A percentile compares a stretch with the other conserved stretches of the same genome.
Evolutionary conservation across 495 filamentous ascomycete genomes (phyloP).

Genomic region (Pseudoneurospora amorphoporcata): DNA sequence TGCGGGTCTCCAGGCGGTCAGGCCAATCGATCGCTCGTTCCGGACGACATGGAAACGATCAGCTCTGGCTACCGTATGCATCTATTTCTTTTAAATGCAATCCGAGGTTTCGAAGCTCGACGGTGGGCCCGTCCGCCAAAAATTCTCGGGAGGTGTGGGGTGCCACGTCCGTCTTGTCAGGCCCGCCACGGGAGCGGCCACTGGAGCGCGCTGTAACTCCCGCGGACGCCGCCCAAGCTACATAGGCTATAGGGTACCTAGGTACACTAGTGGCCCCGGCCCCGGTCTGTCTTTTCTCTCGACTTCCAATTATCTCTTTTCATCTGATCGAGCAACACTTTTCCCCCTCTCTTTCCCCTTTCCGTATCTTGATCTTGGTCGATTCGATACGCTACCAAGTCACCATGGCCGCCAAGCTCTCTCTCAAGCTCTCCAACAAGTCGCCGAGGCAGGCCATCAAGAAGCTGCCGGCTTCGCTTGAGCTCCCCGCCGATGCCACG

Average conservation of each 20-base stretch:
- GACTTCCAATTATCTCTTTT: background rate
- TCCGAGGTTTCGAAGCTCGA: background rate
- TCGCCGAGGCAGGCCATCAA: slow-evolving; percentile 51
- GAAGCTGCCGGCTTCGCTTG: slow-evolving; percentile 58
- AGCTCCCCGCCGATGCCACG: slow-evolving; percentile 48
- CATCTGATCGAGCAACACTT: background rate
- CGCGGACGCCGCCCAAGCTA: background rate
- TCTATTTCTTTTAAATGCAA: background rate
- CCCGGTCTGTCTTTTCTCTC: background rate
- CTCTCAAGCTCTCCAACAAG: slow-evolving; percentile 34
- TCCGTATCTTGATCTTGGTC: background rate
- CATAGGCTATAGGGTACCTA: background rate
- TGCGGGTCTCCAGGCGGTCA: slow-evolving; percentile 2
- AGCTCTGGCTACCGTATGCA: background rate
- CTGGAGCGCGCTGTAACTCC: background rate
- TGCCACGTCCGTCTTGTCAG: background rate
- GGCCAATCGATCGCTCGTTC: background rate
- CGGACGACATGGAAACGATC: background rate
- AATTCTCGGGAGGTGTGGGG: background rate
- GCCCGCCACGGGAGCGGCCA: background rate
- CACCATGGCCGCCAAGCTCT: slow-evolving; percentile 25
- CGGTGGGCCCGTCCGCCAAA: background rate
- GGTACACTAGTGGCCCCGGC: background rate
- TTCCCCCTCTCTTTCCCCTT: background rate
- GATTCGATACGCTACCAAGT: background rate